Percentiles rank a stretch among this genome's conserved stretches.
Evolutionary conservation across 2,329 filamentous ascomycete genomes (phyloP).

Genomic region (Hymenoscyphus linearis): DNA sequence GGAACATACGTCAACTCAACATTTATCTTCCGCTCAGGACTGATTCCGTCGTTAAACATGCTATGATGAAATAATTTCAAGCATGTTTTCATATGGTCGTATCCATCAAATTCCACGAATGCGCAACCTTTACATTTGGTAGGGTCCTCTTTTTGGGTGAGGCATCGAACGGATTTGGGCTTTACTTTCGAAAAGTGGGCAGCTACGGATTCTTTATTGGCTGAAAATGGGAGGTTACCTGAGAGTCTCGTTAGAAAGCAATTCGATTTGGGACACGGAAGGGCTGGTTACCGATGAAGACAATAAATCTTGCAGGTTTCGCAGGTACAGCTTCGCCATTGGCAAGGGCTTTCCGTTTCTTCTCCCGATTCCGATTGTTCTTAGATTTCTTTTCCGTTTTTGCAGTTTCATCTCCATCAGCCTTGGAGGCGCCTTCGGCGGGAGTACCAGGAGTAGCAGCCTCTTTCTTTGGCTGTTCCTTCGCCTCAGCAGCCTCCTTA

Average conservation of each 20-base stretch:
- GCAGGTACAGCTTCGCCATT: constrained; percentile 14
- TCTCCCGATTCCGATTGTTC: constrained; percentile 34
- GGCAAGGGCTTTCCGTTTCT: constrained; percentile 25
- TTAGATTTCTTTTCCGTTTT: constrained; percentile 31
- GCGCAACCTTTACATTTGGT: constrained; percentile 69
- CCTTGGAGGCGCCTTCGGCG: not conserved
- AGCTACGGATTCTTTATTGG: constrained; percentile 63
- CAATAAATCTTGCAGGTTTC: constrained; percentile 57
- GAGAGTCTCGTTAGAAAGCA: constrained; percentile 6
- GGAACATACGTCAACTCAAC: constrained; percentile 76
- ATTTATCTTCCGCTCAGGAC: constrained; percentile 70
- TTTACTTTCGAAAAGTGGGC: constrained; percentile 74
- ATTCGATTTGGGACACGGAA: not conserved
- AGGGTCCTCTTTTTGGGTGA: constrained; percentile 59
- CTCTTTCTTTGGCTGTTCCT: constrained; percentile 5
- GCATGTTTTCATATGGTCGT: constrained; percentile 87
- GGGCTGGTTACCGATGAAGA: constrained; percentile 60
- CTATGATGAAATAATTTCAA: constrained; percentile 87
- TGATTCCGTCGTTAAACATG: constrained; percentile 56
- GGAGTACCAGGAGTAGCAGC: not conserved
- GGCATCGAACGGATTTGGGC: constrained; percentile 66
- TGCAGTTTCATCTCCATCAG: not conserved
- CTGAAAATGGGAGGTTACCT: constrained; percentile 86
- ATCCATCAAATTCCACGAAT: constrained; percentile 84
- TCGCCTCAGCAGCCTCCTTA: constrained; percentile 27